Base-by-base conservation (phyloP, 2,329 filamentous ascomycete species). In the Byssothecium circinans region DNA sequence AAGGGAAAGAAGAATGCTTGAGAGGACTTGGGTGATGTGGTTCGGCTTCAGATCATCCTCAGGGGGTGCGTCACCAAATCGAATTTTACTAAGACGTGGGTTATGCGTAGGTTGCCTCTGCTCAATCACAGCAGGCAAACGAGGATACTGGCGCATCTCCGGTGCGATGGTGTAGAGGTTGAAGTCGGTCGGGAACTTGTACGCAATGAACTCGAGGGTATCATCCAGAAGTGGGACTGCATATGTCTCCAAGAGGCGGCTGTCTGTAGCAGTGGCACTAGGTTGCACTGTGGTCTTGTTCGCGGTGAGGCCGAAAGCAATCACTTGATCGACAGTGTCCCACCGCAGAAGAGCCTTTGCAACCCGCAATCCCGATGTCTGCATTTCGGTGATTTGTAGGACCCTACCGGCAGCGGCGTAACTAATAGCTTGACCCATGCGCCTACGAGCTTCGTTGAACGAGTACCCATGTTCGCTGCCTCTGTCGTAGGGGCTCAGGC, bases 1-100 rank as follows among this genome's bases (percentile, higher is more conserved):
- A 5, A 91, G 72, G 33, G 88, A 88, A 43, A 89, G 72, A 2
- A 91, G 74, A 18, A 89, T 74, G 22, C 81, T 83, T 0, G 88
- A 90, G 4, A 91, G 71, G 0, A 79, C 69, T 0, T 75, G 74
- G 19, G 78, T 76, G 23, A 76, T 53, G 41, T 58, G 57, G 17
- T 65, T 69, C 10, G 69, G 60, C 32, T 70, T 65, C 23, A 64
- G 58, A 10, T 76, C 71, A 27, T 77, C 70, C 20, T 73, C 73
- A 2, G 64, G 57, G 2, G 81, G 74, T 17, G 86, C 72, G 54
- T 89, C 85, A n/a, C 87, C 87, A 60, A 90, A 90, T 50, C 84
- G 82, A 43, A 90, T 88, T 52, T 78, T 79, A 51, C 79, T 81
- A 10, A 87, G 73, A 20, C 83, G 80, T 32, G 78, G 77, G 41